Base-by-base conservation (phyloP, 2,329 filamentous ascomycete genomes). In the Aspergillus sergii region DNA sequence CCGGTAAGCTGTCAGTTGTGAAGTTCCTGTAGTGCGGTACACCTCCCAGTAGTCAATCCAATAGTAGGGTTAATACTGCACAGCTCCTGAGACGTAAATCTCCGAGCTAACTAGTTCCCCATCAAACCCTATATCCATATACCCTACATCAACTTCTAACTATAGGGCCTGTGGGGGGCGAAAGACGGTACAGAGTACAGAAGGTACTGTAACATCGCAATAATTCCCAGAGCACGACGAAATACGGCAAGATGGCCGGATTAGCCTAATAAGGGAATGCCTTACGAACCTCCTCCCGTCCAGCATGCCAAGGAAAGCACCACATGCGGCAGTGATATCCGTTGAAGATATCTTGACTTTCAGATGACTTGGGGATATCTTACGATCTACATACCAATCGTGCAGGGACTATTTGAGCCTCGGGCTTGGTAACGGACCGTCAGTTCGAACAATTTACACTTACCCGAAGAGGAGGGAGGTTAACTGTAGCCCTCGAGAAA, bases 161-260 rank as follows among this genome's bases (percentile, higher is more conserved):
- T 41, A 12, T 36, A 39, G 12, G 11, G n/a, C 34, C 51, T 34
- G 21, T 55, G 51, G 51, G 6, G 30, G 51, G 21, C 4, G 3
- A 4, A 54, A 23, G 39, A 39, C 12, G 2, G 41, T 43, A 43
- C 23, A 19, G 23, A 30, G 46, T 10, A 28, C 8, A 16, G 32
- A 16, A 4, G n/a, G 11, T 9, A 16, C 23, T 23, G 12, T 28
- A 48, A 21, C 30, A 51, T 34, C 48, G 34, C 48, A 32, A 51
- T 32, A 34, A 51, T 32, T 56, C n/a, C 39, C 53, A 58, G 53
- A 48, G 50, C 50, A 54, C 19, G 21, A 32, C 46, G 34, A 23
- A 39, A 53, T n/a, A 39, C 26, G 64, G 62, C 60, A 56, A 59
- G 43, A 59, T 62, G 21, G 21, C 23, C 60, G 60, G 57, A 26